Percentiles rank a stretch among this genome's conserved stretches.
Conservation (phyloP, 495 filamentous ascomycete species). For the Podospora anserina region DNA sequence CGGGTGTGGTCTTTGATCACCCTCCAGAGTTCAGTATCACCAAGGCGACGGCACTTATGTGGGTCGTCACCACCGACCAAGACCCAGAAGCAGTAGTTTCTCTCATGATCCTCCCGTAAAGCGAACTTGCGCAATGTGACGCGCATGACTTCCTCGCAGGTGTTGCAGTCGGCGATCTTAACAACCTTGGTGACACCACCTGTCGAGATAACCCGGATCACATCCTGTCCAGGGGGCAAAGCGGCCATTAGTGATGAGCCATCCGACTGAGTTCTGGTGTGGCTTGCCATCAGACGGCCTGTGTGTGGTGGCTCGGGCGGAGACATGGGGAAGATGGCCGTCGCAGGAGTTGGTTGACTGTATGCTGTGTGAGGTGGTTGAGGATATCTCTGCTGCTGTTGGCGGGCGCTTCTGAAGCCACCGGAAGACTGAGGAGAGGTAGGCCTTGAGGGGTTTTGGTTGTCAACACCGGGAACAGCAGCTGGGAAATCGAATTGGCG, state of each 20-base stretch:
- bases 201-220: conserved; percentile 88
- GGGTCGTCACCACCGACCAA: conserved; percentile 80
- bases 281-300: conserved; percentile 47
- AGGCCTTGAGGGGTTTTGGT: conserved; percentile 61
- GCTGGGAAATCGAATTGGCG: conserved; percentile 54
- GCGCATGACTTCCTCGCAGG: conserved; percentile 83
- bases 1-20: conserved; percentile 71
- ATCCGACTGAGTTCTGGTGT: conserved; percentile 66
- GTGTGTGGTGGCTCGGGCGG: conserved; percentile 38
- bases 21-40: conserved; percentile 80
- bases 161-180: conserved; percentile 83
- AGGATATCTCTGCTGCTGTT: conserved; percentile 6
- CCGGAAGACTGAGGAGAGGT: conserved; percentile 64
- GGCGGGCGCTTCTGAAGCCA: conserved; percentile 42
- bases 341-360: conserved; percentile 30
- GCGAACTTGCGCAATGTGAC: conserved; percentile 79
- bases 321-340: conserved; percentile 38
- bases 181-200: conserved; percentile 88
- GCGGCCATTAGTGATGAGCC: conserved; percentile 75
- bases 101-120: conserved; percentile 68
- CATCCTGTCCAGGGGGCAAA: conserved; percentile 71
- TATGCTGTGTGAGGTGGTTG: conserved; percentile 12
- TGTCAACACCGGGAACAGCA: conserved; percentile 40
- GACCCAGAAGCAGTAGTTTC: conserved; percentile 80
- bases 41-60: conserved; percentile 69